Evolutionary conservation across 1,139 yeast species (phyloP).

Genomic region (Zygosaccharomyces pseudobailii): DNA sequence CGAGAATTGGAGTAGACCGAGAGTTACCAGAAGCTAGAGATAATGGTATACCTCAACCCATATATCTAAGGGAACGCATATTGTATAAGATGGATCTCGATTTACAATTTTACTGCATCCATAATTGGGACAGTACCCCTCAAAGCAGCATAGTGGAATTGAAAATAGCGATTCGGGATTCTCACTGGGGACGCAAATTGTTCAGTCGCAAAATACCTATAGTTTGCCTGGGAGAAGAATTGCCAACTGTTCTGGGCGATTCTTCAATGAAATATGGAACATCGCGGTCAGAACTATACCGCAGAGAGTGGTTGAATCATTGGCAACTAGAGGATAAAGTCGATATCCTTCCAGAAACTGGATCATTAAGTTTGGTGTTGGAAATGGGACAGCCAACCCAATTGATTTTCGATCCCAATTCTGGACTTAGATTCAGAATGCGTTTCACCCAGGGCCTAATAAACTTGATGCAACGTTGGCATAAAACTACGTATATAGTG

Average conservation of each 20-base stretch:
- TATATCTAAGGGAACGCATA: constrained; percentile 22
- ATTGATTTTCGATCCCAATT: constrained; percentile 18
- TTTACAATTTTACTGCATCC: constrained; percentile 23
- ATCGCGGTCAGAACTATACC: constrained; percentile 12
- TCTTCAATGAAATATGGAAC: constrained; percentile 10
- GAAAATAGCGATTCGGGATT: constrained; percentile 4
- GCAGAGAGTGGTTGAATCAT: constrained; percentile 23
- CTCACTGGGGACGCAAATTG: background rate
- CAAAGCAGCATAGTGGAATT: constrained; percentile 5
- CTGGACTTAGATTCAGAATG: constrained; percentile 21
- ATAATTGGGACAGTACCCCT: constrained; percentile 1
- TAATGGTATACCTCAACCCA: constrained; percentile 23
- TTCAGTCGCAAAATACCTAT: constrained; percentile 14
- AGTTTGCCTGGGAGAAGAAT: constrained; percentile 11
- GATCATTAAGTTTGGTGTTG: constrained; percentile 9
- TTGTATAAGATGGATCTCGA: constrained; percentile 25
- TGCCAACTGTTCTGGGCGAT: constrained; percentile 5
- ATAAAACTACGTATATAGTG: constrained; percentile 22
- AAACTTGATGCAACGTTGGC: constrained; percentile 29
- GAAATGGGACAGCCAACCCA: constrained; percentile 5
- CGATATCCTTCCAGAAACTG: constrained; percentile 8
- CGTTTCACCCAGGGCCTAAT: constrained; percentile 28
- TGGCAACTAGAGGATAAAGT: constrained; percentile 18
- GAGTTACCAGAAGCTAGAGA: constrained; percentile 17
- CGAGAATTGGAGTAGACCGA: constrained; percentile 14